Evolutionary conservation across 176 grass and related monocot species (phyloP).

Genomic region (Zoysia pacifica): DNA sequence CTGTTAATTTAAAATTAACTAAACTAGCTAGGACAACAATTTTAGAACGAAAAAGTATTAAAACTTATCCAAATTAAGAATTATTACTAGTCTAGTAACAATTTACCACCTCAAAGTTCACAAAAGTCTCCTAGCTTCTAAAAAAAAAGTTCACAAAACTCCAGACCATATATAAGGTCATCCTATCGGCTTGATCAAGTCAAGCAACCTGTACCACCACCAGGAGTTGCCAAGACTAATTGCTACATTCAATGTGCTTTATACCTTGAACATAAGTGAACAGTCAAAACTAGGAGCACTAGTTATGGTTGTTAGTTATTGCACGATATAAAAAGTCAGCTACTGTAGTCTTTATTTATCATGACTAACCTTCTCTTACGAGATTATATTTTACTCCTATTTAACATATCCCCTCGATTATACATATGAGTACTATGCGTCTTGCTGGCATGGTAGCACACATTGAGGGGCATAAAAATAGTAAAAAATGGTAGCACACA

Average conservation of each 20-base stretch:
- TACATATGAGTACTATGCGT: no score
- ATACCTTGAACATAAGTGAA: neutral
- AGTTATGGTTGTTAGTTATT: neutral
- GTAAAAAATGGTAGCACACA: no score
- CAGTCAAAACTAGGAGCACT: neutral
- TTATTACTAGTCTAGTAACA: neutral
- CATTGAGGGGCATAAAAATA: no score
- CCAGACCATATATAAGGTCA: neutral
- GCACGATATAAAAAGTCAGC: neutral
- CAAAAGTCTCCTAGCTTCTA: neutral
- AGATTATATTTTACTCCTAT: no score
- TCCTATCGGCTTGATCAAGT: slow-evolving; percentile 17
- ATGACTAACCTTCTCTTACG: no score
- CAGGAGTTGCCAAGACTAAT: neutral
- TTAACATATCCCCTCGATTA: no score
- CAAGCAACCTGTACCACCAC: neutral
- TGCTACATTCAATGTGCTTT: slow-evolving; percentile 1
- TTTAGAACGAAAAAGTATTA: neutral
- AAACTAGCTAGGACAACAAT: no score
- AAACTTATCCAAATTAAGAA: slow-evolving; percentile 4
- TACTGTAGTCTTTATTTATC: no score
- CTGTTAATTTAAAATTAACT: no score
- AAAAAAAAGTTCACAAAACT: no score
- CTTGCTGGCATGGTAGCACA: no score
- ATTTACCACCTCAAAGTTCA: slow-evolving; percentile 18